Percentiles rank a stretch among this genome's conserved stretches.
These are phyloP conservation scores for Takakia lepidozioides DNA, from an alignment of 225 moss, liverwort and hornwort genomes.

Conservation along the genomic window DNA sequence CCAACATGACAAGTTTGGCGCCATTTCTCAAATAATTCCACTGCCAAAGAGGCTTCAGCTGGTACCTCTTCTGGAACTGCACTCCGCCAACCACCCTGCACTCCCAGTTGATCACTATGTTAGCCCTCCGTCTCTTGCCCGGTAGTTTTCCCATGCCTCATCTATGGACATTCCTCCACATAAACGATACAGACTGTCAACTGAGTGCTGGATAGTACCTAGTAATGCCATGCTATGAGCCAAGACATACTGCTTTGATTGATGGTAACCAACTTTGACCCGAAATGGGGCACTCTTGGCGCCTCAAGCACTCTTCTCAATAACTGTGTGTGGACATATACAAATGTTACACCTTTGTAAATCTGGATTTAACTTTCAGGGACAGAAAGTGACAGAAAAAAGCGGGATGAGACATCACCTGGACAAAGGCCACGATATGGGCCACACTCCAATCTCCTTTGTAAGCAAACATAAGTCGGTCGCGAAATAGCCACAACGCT, in stretches of 20 bases:
- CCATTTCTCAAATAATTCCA: slow-evolving; percentile 24
- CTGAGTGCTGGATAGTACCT: too few species aligned
- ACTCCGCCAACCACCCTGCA: slow-evolving; percentile 68
- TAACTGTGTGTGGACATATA: too few species aligned
- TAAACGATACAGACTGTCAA: neutral
- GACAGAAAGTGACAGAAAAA: neutral
- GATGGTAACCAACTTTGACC: too few species aligned
- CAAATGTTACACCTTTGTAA: neutral
- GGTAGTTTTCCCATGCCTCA: too few species aligned
- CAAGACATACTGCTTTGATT: too few species aligned
- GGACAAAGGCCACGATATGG: slow-evolving; percentile 41
- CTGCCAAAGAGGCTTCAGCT: slow-evolving; percentile 26
- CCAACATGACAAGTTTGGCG: slow-evolving; percentile 10
- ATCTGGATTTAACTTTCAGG: neutral
- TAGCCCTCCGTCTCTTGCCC: too few species aligned
- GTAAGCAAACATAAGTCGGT: slow-evolving; percentile 70
- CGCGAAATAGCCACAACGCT: slow-evolving; percentile 66
- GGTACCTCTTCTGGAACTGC: slow-evolving; percentile 51
- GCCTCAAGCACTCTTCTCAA: too few species aligned
- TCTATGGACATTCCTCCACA: slow-evolving; percentile 5
- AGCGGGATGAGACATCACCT: slow-evolving; percentile 12
- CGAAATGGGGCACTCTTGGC: too few species aligned
- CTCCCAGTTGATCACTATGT: neutral
- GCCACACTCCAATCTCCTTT: slow-evolving; percentile 58
- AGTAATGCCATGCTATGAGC: too few species aligned